A percentile compares a stretch with the other conserved stretches of the same genome.
phyloP scores from a whole-genome alignment of 495 filamentous ascomycete species.

The Aspergillus bridgeri region DNA sequence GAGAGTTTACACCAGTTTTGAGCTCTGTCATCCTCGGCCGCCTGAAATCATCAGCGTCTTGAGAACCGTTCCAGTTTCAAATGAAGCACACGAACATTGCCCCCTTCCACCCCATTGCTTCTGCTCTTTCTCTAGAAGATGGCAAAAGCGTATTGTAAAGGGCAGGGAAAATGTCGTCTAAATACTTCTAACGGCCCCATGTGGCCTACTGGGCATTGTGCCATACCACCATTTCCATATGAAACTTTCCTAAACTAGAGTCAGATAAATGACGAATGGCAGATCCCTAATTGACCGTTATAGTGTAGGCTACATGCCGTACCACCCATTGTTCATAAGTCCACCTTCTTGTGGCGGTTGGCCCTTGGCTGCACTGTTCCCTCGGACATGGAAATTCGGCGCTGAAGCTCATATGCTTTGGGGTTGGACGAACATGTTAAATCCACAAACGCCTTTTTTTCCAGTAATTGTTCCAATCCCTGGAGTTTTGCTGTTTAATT shows the following conservation, averaged over 20 bases:
- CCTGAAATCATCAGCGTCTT: background rate
- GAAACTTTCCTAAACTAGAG: constrained; percentile 10
- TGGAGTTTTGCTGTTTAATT: background rate
- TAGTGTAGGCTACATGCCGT: constrained; percentile 6
- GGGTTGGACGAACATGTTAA: constrained; percentile 11
- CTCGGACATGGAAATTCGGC: constrained; percentile 17
- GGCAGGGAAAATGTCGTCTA: constrained; percentile 13
- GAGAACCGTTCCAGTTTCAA: background rate
- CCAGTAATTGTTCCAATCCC: constrained; percentile 16
- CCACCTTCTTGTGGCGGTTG: constrained; percentile 20
- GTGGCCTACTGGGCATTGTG: constrained; percentile 20
- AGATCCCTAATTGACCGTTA: no score
- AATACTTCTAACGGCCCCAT: constrained; percentile 14
- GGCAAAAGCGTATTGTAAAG: constrained; percentile 13
- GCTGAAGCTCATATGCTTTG: constrained; percentile 15
- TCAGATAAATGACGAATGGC: background rate
- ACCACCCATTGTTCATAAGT: constrained; percentile 22
- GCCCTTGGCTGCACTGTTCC: constrained; percentile 15
- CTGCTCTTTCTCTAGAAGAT: constrained; percentile 9
- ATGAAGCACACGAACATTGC: constrained; percentile 4
- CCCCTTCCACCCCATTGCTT: constrained; percentile 18
- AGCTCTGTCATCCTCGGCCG: constrained; percentile 20
- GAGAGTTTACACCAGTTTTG: constrained; percentile 13
- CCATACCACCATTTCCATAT: constrained; percentile 22
- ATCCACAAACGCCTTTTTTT: constrained; percentile 13